Conservation (phyloP, 2,329 filamentous ascomycete genomes). For the Monosporascus sp. region DNA sequence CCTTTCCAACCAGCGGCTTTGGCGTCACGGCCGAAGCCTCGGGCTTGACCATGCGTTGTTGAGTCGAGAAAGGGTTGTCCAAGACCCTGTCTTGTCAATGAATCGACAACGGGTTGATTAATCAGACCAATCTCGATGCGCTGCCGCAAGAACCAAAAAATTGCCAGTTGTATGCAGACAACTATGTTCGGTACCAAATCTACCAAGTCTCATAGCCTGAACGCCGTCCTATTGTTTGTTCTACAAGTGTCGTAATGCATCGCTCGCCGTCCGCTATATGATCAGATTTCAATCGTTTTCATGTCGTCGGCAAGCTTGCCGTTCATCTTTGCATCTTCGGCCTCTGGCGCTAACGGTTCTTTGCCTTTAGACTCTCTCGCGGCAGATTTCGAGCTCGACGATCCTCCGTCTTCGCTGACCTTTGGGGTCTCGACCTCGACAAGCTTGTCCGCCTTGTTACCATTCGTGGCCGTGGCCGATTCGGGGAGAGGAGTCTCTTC, state of each 20-base stretch:
- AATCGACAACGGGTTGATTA: slow-evolving; percentile 6
- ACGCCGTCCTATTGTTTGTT: slow-evolving; percentile 20
- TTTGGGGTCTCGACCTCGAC: slow-evolving; percentile 52
- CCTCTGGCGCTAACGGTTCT: slow-evolving; percentile 24
- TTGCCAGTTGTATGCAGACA: slow-evolving; percentile 5
- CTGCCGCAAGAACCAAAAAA: slow-evolving; percentile 5
- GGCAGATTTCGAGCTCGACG: slow-evolving; percentile 24
- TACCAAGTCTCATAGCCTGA: slow-evolving; percentile 15
- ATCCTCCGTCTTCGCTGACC: slow-evolving; percentile 40
- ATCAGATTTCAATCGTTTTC: slow-evolving; percentile 58
- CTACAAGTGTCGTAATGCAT: slow-evolving; percentile 23
- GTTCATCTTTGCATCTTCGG: slow-evolving; percentile 21
- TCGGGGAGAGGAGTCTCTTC: slow-evolving; percentile 51
- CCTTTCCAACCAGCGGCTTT: slow-evolving; percentile 3
- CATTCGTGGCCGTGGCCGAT: slow-evolving; percentile 22
- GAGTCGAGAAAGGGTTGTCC: slow-evolving; percentile 2
- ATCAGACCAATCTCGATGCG: slow-evolving; percentile 6
- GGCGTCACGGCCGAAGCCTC: background rate
- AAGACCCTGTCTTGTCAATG: slow-evolving; percentile 7
- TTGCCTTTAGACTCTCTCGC: slow-evolving; percentile 33
- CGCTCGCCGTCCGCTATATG: slow-evolving; percentile 18
- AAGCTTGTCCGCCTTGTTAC: slow-evolving; percentile 42
- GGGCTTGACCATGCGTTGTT: no score
- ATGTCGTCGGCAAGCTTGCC: slow-evolving; percentile 43
- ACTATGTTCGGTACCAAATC: slow-evolving; percentile 9